These are phyloP conservation scores for Lasiodiplodia hormozganensis DNA, from an alignment of 2,329 filamentous ascomycete species.

Conservation along the genomic window DNA sequence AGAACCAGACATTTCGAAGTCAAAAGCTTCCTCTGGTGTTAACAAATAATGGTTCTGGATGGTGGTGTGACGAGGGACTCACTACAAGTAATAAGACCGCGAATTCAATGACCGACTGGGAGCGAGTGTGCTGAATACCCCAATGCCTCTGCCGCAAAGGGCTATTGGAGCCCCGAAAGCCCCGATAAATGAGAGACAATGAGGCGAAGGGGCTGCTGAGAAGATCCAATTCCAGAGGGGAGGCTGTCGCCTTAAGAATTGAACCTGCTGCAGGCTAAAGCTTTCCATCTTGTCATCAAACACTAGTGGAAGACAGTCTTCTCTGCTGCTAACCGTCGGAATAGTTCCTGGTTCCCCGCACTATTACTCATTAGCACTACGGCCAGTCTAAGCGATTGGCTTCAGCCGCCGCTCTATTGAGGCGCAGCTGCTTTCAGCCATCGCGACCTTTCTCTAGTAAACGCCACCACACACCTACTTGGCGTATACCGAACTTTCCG, in stretches of 20 bases:
- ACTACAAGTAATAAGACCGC: not conserved
- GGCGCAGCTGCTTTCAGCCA: not conserved
- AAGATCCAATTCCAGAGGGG: not conserved
- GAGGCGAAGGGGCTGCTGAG: not conserved
- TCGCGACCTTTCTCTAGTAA: not conserved
- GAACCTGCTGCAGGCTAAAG: not conserved
- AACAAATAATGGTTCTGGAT: not conserved
- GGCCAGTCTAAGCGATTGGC: not conserved
- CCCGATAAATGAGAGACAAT: not conserved
- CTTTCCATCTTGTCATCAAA: not conserved
- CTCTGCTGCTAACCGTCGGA: not conserved
- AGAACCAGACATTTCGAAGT: not conserved
- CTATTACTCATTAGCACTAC: constrained; percentile 1
- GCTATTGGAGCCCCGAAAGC: not conserved
- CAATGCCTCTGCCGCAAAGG: not conserved
- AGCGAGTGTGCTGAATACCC: not conserved
- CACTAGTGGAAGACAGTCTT: not conserved
- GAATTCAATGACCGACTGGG: not conserved
- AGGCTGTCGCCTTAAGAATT: constrained; percentile 12
- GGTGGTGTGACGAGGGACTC: not conserved
- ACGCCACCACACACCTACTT: not conserved
- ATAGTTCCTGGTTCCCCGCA: not conserved
- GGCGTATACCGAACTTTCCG: not conserved
- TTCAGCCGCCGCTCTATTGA: not conserved
- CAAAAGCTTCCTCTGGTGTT: not conserved